Percentiles rank a stretch among this genome's conserved stretches.
phyloP scores from a whole-genome alignment of 768 basidiomycete species.

The Mrakia hoshinonis region DNA sequence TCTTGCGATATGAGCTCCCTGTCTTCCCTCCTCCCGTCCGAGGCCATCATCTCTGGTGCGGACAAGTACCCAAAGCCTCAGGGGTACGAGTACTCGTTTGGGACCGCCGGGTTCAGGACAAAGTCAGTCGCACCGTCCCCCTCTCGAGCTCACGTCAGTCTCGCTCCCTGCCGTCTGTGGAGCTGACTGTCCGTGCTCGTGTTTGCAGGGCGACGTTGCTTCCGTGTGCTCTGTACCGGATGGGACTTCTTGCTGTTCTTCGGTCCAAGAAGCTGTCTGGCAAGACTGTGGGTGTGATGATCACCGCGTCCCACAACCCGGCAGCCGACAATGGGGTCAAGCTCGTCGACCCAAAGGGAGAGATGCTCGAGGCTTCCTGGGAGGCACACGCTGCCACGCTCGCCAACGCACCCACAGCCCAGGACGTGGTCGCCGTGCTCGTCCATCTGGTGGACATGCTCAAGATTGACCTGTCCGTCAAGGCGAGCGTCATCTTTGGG shows the following conservation, averaged over 20 bases:
- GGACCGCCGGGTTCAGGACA: slow-evolving; percentile 90
- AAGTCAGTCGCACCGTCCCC: slow-evolving; percentile 50
- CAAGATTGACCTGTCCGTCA: slow-evolving; percentile 69
- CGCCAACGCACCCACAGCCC: slow-evolving; percentile 69
- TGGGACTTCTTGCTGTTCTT: slow-evolving; percentile 79
- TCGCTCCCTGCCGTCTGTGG: neutral
- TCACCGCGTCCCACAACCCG: slow-evolving; percentile 99
- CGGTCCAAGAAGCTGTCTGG: slow-evolving; percentile 87
- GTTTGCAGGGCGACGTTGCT: slow-evolving; percentile 44
- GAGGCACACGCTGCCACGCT: slow-evolving; percentile 76
- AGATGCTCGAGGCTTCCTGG: slow-evolving; percentile 94
- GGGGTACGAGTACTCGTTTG: slow-evolving; percentile 68
- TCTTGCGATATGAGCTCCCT: neutral
- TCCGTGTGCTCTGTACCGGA: slow-evolving; percentile 87
- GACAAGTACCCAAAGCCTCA: slow-evolving; percentile 58
- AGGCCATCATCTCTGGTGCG: slow-evolving; percentile 35
- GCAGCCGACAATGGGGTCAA: slow-evolving; percentile 97
- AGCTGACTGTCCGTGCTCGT: neutral
- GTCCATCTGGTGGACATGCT: slow-evolving; percentile 53
- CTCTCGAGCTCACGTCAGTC: neutral
- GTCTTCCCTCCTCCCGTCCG: slow-evolving; percentile 20
- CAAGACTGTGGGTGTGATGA: slow-evolving; percentile 91
- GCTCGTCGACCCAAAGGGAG: slow-evolving; percentile 90
- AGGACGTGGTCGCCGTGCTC: slow-evolving; percentile 61
- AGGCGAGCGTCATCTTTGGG: slow-evolving; percentile 77